These are phyloP conservation scores for Hypoxylon sp. DNA, from an alignment of 2,329 filamentous ascomycete genomes.

Conservation along the genomic window DNA sequence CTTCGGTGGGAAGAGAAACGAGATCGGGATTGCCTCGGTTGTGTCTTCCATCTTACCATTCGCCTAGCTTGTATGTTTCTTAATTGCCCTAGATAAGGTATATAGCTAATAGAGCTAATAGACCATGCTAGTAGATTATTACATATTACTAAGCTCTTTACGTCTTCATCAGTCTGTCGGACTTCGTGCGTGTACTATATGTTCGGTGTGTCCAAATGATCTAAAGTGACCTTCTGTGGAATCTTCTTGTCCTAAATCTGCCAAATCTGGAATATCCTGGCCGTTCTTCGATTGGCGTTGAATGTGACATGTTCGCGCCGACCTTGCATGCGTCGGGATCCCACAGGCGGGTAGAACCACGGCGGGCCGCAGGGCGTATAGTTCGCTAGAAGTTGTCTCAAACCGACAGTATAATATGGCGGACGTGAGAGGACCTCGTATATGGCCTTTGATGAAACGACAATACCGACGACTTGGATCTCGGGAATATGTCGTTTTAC, in stretches of 20 bases:
- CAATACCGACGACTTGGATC: slow-evolving; percentile 24
- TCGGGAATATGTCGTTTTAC: slow-evolving; percentile 13
- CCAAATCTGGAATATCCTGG: slow-evolving; percentile 7
- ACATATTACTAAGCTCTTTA: slow-evolving; percentile 13
- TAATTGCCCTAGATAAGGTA: not conserved
- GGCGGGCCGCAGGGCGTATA: slow-evolving; percentile 27
- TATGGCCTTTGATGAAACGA: slow-evolving; percentile 23
- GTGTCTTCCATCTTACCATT: slow-evolving; percentile 4
- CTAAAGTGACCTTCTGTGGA: slow-evolving; percentile 6
- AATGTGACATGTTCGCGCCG: slow-evolving; percentile 29
- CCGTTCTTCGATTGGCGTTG: slow-evolving; percentile 12
- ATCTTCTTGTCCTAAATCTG: slow-evolving; percentile 10
- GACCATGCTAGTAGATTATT: slow-evolving; percentile 16
- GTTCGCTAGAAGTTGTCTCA: slow-evolving; percentile 23
- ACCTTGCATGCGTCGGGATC: slow-evolving; percentile 25
- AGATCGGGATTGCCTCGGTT: slow-evolving; percentile 18
- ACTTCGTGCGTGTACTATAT: not conserved
- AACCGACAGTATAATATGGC: slow-evolving; percentile 11
- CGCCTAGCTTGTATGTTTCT: not conserved
- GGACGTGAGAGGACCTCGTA: slow-evolving; percentile 12
- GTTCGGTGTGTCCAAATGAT: slow-evolving; percentile 13
- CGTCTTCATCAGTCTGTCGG: not conserved
- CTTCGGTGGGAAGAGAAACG: slow-evolving; percentile 33
- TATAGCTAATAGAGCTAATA: too few species aligned
- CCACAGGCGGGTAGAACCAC: slow-evolving; percentile 35